phyloP scores from a whole-genome alignment of 2,329 filamentous ascomycete species.

The Sarocladium oryzae region DNA sequence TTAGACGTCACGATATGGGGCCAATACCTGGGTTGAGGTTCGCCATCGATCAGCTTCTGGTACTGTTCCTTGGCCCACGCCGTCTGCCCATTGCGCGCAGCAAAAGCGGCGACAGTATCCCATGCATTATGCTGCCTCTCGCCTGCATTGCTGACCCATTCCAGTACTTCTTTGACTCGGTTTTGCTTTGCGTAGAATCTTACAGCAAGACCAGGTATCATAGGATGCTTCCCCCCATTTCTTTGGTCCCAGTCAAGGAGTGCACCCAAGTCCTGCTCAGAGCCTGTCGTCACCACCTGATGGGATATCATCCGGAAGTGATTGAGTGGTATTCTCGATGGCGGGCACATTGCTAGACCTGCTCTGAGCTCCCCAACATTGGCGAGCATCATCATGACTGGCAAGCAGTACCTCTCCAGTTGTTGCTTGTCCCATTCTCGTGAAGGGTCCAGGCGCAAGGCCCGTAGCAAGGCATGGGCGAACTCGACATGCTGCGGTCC shows the following conservation, averaged over 20 bases:
- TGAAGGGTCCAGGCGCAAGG: constrained; percentile 13
- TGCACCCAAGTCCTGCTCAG: constrained; percentile 48
- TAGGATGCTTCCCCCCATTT: neutral
- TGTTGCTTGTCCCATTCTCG: neutral
- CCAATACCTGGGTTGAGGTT: constrained; percentile 52
- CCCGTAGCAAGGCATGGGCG: constrained; percentile 35
- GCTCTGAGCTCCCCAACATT: neutral
- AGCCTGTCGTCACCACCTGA: neutral
- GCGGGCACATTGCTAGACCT: neutral
- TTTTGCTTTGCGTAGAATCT: constrained; percentile 54
- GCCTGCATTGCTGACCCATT: constrained; percentile 48
- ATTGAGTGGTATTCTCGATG: neutral
- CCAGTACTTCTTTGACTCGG: constrained; percentile 53
- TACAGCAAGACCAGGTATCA: neutral
- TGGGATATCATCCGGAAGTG: neutral
- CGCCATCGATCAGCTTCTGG: constrained; percentile 39
- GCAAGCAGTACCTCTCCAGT: neutral
- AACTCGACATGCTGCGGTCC: constrained; percentile 38
- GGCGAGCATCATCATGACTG: neutral
- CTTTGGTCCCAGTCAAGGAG: constrained; percentile 21
- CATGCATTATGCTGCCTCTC: neutral
- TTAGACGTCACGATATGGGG: constrained; percentile 56
- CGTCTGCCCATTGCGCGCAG: constrained; percentile 50
- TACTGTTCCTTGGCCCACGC: constrained; percentile 59
- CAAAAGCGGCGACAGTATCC: constrained; percentile 37